Base-by-base conservation (phyloP, 306 rosid genomes). In the Ormosia semicastrata region DNA sequence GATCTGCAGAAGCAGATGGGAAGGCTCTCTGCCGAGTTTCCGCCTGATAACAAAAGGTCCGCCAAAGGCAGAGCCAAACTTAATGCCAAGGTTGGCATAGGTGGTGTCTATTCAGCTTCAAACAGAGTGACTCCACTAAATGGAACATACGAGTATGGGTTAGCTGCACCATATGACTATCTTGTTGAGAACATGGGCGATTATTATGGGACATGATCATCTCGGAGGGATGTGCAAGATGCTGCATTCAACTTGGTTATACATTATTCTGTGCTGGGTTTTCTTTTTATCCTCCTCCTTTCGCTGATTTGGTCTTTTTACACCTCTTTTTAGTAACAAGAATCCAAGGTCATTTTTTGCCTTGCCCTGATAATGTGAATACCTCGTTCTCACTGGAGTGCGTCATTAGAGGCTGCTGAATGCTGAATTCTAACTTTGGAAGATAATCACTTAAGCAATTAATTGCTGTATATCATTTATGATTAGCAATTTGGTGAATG, bases 1-100 rank as follows among this genome's bases (percentile, higher is more conserved):
- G 98, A 95, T 85, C 88, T 95, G 84, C 99, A 93, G 89, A 95
- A 94, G 92, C 98, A 93, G 90, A 93, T 95, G 99, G 98, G 94
- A 76, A 91, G 94, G 86, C 97, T 95, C 40, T 92, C 99, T 69
- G 97, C 99, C 1, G 99, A 95, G 89, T 95, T 93, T 81, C 95
- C 90, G 13, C 72, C 81, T 11, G 98, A 95, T 73, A 95, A 77
- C 92, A 95, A 88, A 86, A 90, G 98, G 76, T 30, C 80, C 57
- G 91, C 89, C 15, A 95, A 91, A 84, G 93, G 92, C 84, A 90
- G 98, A 83, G 84, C 89, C 81, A 95, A 92, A 74, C 37, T 85
- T 78, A 90, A 87, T 66, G 82, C 91, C 68, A 95, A 81, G 82
- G 92, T 87, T 75, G 86, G 94, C 76, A 74, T 78, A 4, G 93